These are phyloP conservation scores for Sophora flavescens DNA, from an alignment of 306 rosid genomes.

Conservation along the genomic window DNA sequence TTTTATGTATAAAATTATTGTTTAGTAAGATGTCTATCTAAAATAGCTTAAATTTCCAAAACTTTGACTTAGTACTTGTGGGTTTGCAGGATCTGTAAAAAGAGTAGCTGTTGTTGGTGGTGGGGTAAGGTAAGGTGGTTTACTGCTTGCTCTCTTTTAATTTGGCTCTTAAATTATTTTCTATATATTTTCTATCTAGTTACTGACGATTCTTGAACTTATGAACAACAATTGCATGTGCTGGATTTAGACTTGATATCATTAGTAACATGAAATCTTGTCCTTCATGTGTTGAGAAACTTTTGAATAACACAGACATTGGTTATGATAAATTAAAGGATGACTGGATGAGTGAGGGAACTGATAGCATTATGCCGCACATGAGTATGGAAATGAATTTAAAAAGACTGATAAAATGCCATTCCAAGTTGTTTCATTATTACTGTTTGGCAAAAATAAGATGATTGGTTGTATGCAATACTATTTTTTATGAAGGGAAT, in stretches of 20 bases:
- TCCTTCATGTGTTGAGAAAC: slow-evolving; percentile 1
- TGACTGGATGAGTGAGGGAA: background rate
- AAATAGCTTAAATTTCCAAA: slow-evolving; percentile 20
- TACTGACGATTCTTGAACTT: slow-evolving; percentile 35
- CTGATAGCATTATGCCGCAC: background rate
- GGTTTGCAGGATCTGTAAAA: slow-evolving; percentile 67
- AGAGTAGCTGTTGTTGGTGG: slow-evolving; percentile 94
- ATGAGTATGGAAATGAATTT: slow-evolving; percentile 9
- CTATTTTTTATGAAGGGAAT: slow-evolving; percentile 8
- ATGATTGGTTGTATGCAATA: slow-evolving; percentile 37
- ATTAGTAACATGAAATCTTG: slow-evolving; percentile 7
- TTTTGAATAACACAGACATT: slow-evolving; percentile 8
- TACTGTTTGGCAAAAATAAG: slow-evolving; percentile 25
- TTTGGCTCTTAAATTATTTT: background rate
- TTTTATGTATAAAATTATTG: background rate
- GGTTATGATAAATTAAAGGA: slow-evolving; percentile 31
- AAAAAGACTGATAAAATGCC: slow-evolving; percentile 20
- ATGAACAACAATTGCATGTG: background rate
- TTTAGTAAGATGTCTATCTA: background rate
- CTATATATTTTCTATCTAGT: background rate
- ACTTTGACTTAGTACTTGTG: slow-evolving; percentile 7
- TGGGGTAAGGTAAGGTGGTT: slow-evolving; percentile 78
- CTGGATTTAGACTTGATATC: background rate
- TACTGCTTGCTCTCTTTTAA: slow-evolving; percentile 32
- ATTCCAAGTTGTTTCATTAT: slow-evolving; percentile 34